Evolutionary conservation across 2,329 filamentous ascomycete genomes (phyloP).

Genomic region (Fonsecaea pugnacius): DNA sequence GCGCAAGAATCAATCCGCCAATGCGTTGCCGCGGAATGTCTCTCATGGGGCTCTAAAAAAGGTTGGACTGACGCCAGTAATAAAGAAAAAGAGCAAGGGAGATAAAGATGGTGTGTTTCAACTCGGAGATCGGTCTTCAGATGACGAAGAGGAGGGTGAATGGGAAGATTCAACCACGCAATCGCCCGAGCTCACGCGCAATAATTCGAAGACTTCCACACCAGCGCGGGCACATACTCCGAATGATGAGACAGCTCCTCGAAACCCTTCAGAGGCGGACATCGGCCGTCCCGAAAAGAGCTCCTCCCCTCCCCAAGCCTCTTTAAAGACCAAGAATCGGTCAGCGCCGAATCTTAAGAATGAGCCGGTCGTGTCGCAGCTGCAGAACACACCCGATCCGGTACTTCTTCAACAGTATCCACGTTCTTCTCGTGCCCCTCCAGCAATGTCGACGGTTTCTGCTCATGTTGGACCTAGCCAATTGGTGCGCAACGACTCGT

Average conservation of each 20-base stretch:
- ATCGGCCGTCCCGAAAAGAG: slow-evolving; percentile 13
- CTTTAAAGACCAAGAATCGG: slow-evolving; percentile 30
- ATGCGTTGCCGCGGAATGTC: slow-evolving; percentile 47
- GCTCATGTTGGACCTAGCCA: slow-evolving; percentile 48
- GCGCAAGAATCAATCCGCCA: slow-evolving; percentile 53
- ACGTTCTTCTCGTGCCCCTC: slow-evolving; percentile 50
- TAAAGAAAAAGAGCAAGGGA: slow-evolving; percentile 42
- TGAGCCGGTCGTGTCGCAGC: slow-evolving; percentile 16
- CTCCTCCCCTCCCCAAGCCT: slow-evolving; percentile 32
- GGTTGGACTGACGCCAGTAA: slow-evolving; percentile 40
- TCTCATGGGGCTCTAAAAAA: slow-evolving; percentile 48
- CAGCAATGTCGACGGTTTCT: slow-evolving; percentile 56
- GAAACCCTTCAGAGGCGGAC: slow-evolving; percentile 16
- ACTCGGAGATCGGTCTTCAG: slow-evolving; percentile 47
- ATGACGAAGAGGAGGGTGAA: slow-evolving; percentile 49
- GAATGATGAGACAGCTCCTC: slow-evolving; percentile 24
- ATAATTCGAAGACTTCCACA: slow-evolving; percentile 45
- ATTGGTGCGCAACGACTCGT: slow-evolving; percentile 33
- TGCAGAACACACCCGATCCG: slow-evolving; percentile 31
- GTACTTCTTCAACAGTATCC: slow-evolving; percentile 40
- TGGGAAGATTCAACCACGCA: slow-evolving; percentile 55
- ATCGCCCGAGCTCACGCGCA: slow-evolving; percentile 53
- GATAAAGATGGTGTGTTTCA: slow-evolving; percentile 53
- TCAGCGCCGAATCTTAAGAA: slow-evolving; percentile 34
- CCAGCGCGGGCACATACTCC: slow-evolving; percentile 32